Evolutionary conservation across 2,329 filamentous ascomycete species (phyloP), one percentile per base, ranked within the genome.

Genomic region (Bipolaris sorokiniana): DNA sequence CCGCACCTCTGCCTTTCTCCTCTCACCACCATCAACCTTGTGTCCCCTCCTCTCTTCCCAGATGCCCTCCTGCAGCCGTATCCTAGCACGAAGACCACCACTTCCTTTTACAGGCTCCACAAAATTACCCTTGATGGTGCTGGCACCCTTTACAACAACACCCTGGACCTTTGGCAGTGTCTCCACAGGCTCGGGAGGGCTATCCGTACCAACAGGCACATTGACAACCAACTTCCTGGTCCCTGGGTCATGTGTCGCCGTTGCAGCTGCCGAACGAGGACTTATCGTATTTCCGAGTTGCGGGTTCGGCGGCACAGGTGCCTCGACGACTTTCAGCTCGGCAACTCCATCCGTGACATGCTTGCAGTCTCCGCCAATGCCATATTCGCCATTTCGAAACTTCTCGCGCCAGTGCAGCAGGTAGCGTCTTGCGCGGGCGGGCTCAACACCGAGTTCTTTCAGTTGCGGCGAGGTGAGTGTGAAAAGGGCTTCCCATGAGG

Each of bases 11-110:
- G 90, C 90, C 76, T 86, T 88, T 78, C 95, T 86, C 76, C 95
- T 88, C 83, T 99, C 95, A 83, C 95, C 95, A 72, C 95, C 95
- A 78, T 98, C 93, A 65, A 99, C 88, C 88, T 98, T 98, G 71
- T 87, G 87, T 26, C 95, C 94, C 69, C 88, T 85, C 74, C 85
- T 88, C 70, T 92, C 83, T 81, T 98, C 94, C 95, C 94, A 98
- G 82, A 98, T 89, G 9, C 94, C 92, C 76, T 97, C 93, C 54
- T 88, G 86, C 20, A 91, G 84, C 62, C 83, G 82, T 65, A 98
- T 83, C 49, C 83, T 81, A 10, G 88, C 90, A 7, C 86, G 87
- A 38, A 81, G 79, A 1, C 86, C 84, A 56, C 79, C 76, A 33
- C 79, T 79, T 1, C 85, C 85, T 76, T 90, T 88, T 26, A 93